A percentile compares a stretch with the other conserved stretches of the same genome.
Evolutionary conservation across 345 rosid genomes (phyloP).

Genomic region (Carallia pectinifolia): DNA sequence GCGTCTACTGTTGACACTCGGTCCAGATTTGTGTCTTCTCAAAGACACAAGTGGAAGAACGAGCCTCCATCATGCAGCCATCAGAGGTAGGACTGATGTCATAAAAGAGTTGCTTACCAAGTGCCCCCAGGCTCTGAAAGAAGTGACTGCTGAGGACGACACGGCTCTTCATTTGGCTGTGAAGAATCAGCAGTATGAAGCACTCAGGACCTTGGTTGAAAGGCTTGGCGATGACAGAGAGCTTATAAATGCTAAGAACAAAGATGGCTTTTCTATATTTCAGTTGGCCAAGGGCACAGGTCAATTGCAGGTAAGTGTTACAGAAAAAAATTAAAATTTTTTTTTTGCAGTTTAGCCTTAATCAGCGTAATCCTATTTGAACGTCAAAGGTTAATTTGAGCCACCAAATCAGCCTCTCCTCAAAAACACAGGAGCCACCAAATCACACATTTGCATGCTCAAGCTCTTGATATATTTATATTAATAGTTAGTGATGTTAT

Average conservation of each 20-base stretch:
- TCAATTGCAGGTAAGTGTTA: neutral
- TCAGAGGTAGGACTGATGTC: neutral
- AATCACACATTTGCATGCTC: too few relatives aligned
- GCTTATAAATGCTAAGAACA: neutral
- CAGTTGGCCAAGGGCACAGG: neutral
- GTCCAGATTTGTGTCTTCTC: neutral
- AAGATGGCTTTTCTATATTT: conserved; percentile 8
- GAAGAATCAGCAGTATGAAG: neutral
- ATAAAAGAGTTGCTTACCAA: neutral
- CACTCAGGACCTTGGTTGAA: neutral
- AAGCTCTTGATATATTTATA: too few relatives aligned
- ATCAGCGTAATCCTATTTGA: too few relatives aligned
- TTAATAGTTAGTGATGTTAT: too few relatives aligned
- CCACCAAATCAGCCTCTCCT: too few relatives aligned
- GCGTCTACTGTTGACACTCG: neutral
- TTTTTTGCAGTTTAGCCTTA: too few relatives aligned
- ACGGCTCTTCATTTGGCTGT: conserved; percentile 12
- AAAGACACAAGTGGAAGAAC: conserved; percentile 3
- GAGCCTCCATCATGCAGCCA: conserved; percentile 6
- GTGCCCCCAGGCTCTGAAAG: neutral
- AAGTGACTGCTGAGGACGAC: conserved; percentile 1
- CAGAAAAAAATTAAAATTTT: too few relatives aligned
- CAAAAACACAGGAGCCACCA: too few relatives aligned
- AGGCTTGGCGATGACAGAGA: neutral
- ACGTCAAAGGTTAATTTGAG: too few relatives aligned